Evolutionary conservation across 495 filamentous ascomycete species (phyloP).

Genomic region (Penicillium nucicola): DNA sequence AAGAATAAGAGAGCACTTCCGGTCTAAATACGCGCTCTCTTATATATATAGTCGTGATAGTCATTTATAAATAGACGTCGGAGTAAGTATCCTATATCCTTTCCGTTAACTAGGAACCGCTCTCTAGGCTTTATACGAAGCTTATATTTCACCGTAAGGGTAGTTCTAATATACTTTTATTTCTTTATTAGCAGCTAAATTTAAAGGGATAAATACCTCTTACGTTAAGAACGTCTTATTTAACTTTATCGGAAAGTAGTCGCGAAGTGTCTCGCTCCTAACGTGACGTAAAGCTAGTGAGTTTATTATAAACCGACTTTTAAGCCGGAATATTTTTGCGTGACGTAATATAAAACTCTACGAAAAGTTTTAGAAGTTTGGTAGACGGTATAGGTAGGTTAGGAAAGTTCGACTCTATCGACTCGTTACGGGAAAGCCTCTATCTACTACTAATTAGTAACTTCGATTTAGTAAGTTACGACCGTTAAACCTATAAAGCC

Average conservation of each 20-base stretch:
- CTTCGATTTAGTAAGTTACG: too few species aligned
- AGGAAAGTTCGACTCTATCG: neutral
- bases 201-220: neutral
- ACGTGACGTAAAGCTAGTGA: conserved; percentile 7
- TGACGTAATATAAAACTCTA: conserved; percentile 7
- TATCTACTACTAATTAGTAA: conserved; percentile 1
- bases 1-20: conserved; percentile 19
- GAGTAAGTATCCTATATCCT: conserved; percentile 20
- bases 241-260: conserved; percentile 1
- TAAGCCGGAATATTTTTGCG: conserved; percentile 1
- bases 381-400: conserved; percentile 1
- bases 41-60: conserved; percentile 20
- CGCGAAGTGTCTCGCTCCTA: conserved; percentile 11
- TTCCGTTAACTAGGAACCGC: conserved; percentile 12
- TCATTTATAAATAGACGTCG: conserved; percentile 12
- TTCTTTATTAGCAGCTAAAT: conserved; percentile 5
- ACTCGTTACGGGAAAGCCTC: conserved; percentile 12
- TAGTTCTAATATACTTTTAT: conserved; percentile 13
- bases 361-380: conserved; percentile 11
- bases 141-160: conserved; percentile 14
- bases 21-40: conserved; percentile 17
- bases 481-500: conserved; percentile 6
- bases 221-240: conserved; percentile 14
- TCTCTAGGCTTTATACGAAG: conserved; percentile 15
- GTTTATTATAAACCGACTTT: conserved; percentile 3